Conservation (phyloP, 1,284 basidiomycete genomes). For the Lignosus rhinocerotis region DNA sequence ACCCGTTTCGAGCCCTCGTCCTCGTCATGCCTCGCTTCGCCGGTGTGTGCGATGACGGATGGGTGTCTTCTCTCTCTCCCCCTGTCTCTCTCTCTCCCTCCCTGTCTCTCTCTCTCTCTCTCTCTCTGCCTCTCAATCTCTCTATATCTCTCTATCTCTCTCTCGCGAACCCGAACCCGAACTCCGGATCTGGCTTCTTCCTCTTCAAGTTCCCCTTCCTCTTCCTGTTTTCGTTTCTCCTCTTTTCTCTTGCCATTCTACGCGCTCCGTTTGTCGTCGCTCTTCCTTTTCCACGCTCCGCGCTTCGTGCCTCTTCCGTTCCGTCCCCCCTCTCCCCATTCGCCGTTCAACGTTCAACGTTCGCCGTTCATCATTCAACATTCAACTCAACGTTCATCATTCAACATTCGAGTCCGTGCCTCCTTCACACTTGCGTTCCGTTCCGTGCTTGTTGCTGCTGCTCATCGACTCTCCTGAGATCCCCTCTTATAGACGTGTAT, state of each 20-base stretch:
- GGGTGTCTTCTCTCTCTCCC: background rate
- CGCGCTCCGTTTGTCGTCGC: no score
- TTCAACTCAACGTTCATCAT: background rate
- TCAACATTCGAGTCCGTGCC: background rate
- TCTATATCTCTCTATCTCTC: background rate
- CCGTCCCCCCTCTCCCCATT: background rate
- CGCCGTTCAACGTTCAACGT: background rate
- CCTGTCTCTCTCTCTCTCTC: background rate
- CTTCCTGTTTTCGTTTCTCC: background rate
- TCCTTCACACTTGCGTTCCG: background rate
- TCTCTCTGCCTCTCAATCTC: background rate
- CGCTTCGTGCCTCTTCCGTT: background rate
- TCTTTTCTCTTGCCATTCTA: background rate
- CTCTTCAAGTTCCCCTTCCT: background rate
- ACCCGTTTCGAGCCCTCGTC: background rate
- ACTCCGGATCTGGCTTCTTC: background rate
- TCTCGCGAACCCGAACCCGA: background rate
- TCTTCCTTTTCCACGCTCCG: background rate
- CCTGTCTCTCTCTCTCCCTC: background rate
- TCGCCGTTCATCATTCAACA: background rate
- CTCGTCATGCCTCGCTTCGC: background rate
- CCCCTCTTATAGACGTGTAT: slow-evolving; percentile 23
- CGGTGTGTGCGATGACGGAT: background rate
- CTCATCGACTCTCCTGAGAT: background rate
- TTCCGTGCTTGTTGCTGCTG: background rate